phyloP scores from a whole-genome alignment of 2,329 filamentous ascomycete species.

The Bipolaris sorokiniana region DNA sequence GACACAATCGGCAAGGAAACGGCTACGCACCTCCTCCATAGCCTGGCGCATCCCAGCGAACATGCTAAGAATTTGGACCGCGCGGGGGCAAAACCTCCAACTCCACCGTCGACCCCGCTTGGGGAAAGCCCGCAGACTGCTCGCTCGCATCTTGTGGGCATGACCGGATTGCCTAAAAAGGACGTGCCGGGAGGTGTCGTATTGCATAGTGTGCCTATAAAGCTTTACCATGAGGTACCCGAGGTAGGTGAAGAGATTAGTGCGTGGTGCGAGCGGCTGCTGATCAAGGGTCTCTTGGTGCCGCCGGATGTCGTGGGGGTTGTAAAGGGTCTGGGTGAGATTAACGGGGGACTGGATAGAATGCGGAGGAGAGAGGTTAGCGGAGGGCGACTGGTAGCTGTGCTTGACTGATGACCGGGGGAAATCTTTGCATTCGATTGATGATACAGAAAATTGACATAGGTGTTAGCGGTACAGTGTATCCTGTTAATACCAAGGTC shows the following conservation, averaged over 20 bases:
- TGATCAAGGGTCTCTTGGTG: conserved; percentile 60
- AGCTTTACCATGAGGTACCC: conserved; percentile 73
- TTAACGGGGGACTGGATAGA: conserved; percentile 71
- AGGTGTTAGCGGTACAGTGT: not conserved
- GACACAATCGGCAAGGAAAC: conserved; percentile 72
- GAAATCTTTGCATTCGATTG: not conserved
- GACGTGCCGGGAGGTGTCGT: conserved; percentile 53
- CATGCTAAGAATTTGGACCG: conserved; percentile 6
- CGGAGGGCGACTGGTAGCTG: conserved; percentile 68
- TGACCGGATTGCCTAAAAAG: conserved; percentile 70
- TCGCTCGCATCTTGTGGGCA: conserved; percentile 65
- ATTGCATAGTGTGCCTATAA: conserved; percentile 74
- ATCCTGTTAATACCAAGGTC: not conserved
- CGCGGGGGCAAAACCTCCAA: conserved; percentile 24
- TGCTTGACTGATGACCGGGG: conserved; percentile 9
- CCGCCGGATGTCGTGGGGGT: conserved; percentile 71
- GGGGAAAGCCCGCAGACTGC: conserved; percentile 32
- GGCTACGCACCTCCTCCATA: conserved; percentile 63
- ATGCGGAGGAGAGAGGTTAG: conserved; percentile 70
- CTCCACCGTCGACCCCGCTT: conserved; percentile 39
- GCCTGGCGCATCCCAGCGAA: conserved; percentile 48
- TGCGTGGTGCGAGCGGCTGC: conserved; percentile 70
- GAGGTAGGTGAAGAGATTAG: conserved; percentile 68
- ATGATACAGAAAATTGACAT: not conserved
- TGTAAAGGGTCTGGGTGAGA: conserved; percentile 66